phyloP scores from a whole-genome alignment of 1,284 basidiomycete genomes.

The Chalciporus sp. region DNA sequence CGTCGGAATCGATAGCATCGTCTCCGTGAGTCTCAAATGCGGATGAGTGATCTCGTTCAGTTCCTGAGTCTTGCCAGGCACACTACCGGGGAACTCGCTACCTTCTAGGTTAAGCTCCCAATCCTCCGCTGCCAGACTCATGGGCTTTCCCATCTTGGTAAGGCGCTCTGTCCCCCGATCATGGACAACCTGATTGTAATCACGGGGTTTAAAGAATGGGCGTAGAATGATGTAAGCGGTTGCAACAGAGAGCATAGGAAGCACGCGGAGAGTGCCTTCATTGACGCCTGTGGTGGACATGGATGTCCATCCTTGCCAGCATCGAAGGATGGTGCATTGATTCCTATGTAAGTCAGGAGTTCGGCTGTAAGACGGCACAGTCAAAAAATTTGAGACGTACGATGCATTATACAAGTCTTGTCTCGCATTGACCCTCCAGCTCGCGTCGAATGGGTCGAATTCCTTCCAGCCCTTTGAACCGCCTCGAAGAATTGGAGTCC shows the following conservation, averaged over 20 bases:
- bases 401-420: constrained; percentile 58
- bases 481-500: constrained; percentile 52
- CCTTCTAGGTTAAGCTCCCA: constrained; percentile 67
- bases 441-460: constrained; percentile 62
- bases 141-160: not conserved
- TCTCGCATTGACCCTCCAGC: constrained; percentile 52
- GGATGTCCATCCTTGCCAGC: constrained; percentile 78
- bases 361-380: no score
- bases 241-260: constrained; percentile 56
- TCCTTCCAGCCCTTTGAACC: constrained; percentile 50
- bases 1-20: constrained; percentile 53
- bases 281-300: constrained; percentile 62
- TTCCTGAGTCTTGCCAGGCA: constrained; percentile 66
- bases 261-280: constrained; percentile 68
- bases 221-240: constrained; percentile 75
- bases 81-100: constrained; percentile 63
- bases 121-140: constrained; percentile 44
- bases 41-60: constrained; percentile 67
- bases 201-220: constrained; percentile 65
- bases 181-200: not conserved
- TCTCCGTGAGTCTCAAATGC: constrained; percentile 61
- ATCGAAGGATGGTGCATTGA: constrained; percentile 76
- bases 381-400: constrained; percentile 34
- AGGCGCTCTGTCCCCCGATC: not conserved
- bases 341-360: constrained; percentile 39